phyloP scores from a whole-genome alignment of 2,329 filamentous ascomycete species.

The Aureobasidium vineae region DNA sequence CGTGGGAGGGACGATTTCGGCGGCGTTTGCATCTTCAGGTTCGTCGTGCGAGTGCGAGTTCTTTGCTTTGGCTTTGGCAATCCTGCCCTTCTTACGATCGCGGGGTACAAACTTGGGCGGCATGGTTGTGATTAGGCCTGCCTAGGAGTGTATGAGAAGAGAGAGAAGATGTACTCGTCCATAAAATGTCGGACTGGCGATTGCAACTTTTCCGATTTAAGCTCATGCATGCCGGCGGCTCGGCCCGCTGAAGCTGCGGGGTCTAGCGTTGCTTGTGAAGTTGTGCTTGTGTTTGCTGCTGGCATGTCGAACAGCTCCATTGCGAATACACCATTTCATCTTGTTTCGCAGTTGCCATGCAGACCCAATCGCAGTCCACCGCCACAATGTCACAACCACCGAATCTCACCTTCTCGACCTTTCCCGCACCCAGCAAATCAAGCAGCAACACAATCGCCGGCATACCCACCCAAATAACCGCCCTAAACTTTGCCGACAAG shows the following conservation, averaged over 20 bases:
- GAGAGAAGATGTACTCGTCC: not conserved
- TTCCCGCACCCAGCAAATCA: constrained; percentile 43
- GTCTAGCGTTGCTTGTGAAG: not conserved
- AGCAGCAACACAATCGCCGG: constrained; percentile 64
- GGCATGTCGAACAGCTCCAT: not conserved
- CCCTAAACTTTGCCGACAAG: constrained; percentile 79
- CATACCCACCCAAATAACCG: constrained; percentile 68
- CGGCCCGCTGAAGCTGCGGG: constrained; percentile 2
- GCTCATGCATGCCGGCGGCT: constrained; percentile 6
- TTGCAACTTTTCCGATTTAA: constrained; percentile 21
- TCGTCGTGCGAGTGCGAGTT: constrained; percentile 39
- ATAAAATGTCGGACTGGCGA: constrained; percentile 13
- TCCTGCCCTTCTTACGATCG: constrained; percentile 61
- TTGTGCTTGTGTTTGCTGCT: not conserved
- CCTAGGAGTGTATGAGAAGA: not conserved
- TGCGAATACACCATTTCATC: not conserved
- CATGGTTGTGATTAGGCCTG: constrained; percentile 33
- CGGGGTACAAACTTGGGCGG: constrained; percentile 53
- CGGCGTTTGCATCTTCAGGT: constrained; percentile 56
- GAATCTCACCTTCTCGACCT: constrained; percentile 56
- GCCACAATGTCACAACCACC: constrained; percentile 42
- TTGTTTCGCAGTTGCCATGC: not conserved
- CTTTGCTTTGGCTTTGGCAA: constrained; percentile 59
- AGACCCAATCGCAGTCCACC: not conserved
- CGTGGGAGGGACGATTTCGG: constrained; percentile 47